These are phyloP conservation scores for Solanum neorickii DNA, from an alignment of 257 asterid species.

Conservation along the genomic window DNA sequence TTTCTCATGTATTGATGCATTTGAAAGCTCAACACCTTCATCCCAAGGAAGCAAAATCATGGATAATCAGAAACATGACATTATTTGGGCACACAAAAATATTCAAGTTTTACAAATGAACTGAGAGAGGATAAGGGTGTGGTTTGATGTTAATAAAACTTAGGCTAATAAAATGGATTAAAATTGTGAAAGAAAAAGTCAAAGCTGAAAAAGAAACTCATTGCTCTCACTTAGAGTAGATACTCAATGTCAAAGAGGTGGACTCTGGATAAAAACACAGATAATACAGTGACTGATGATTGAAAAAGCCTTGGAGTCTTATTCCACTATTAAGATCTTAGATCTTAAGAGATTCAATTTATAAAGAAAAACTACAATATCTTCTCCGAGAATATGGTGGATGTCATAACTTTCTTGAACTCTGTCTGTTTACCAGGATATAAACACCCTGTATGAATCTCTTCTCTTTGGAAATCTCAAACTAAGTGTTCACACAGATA, in stretches of 20 bases:
- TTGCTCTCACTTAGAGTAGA: background rate
- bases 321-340: background rate
- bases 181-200: background rate
- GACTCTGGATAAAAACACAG: background rate
- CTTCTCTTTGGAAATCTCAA: background rate
- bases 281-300: background rate
- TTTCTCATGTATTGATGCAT: background rate
- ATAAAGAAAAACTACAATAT: background rate
- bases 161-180: background rate
- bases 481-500: background rate
- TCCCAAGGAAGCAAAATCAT: background rate
- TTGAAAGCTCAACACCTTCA: background rate
- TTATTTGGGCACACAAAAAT: background rate
- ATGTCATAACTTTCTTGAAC: background rate
- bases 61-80: background rate
- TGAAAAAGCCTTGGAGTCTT: background rate
- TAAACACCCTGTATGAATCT: background rate
- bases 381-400: background rate
- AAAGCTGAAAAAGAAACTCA: background rate
- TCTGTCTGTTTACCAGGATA: background rate
- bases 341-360: background rate
- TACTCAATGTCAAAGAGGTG: background rate
- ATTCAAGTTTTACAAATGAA: background rate
- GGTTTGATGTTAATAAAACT: background rate
- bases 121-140: background rate